Evolutionary conservation across 1,284 basidiomycete genomes (phyloP), one percentile per base, ranked within the genome.

Genomic region (Mycena citricolor): DNA sequence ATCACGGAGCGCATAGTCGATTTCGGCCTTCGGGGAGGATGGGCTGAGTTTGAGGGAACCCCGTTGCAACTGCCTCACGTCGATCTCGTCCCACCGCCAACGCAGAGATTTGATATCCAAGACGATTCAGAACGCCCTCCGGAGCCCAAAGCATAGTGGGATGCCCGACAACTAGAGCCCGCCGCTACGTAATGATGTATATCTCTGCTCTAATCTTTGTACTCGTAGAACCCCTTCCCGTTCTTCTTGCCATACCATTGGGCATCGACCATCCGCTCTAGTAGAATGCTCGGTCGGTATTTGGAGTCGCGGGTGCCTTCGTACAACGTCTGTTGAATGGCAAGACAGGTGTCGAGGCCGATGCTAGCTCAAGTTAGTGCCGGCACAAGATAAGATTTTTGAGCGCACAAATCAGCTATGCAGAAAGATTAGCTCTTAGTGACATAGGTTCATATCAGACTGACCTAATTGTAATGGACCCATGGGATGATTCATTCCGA

Each of bases 401-500:
- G 13, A 64, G 16, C 83, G 61, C 62, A 88, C 87, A 92, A 89
- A 61, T 92, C 88, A 52, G 88, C 88, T 86, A 54, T 22, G 41
- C 41, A 49, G 42, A 14, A 30, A 28, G 29, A 17, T 23, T 54
- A 28, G 35, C 29, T 32, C 4, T 22, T 30, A 43, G 32, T 30
- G 23, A 44, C 10, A 35, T 10, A 30, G 20, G 26, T 11, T 25
- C 20, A 11, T 13, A 24, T 16, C 23, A 41, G n/a, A 33, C 29
- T 32, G 22, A 35, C 26, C 86, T 28, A 93, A 76, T 51, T 91
- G 86, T 12, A 94, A 68, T 2, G 90, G 90, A 12, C 94, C 94
- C 91, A 97, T 97, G 1, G 94, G 94, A 61, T 97, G 94, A 51
- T 85, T 88, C 92, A 97, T 97, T 35, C 94, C 95, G 13, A 97